Conservation (phyloP, 768 basidiomycete genomes). For the Suillus bovinus region DNA sequence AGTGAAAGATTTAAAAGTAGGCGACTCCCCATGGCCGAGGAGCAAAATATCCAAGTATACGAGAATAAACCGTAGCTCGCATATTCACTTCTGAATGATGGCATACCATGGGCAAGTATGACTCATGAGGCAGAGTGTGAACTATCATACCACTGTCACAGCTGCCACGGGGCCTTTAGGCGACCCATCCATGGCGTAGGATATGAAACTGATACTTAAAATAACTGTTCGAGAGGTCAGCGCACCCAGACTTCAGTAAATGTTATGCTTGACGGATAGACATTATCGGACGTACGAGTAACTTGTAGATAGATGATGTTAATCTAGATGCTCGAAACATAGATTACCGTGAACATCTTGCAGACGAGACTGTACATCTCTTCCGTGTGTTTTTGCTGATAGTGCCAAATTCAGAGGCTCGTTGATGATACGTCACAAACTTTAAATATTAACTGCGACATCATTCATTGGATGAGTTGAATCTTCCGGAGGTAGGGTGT, state of each 20-base stretch:
- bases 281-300: not conserved
- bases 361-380: not conserved
- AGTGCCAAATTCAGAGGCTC: not conserved
- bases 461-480: not conserved
- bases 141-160: not conserved
- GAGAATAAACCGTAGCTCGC: too few relatives aligned
- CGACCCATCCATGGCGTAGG: not conserved
- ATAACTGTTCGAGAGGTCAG: not conserved
- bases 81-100: too few relatives aligned
- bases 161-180: too few relatives aligned
- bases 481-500: not conserved
- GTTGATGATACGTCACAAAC: not conserved
- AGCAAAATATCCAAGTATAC: too few relatives aligned
- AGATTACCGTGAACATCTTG: not conserved
- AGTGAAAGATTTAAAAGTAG: not conserved
- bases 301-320: not conserved
- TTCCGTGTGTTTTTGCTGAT: not conserved
- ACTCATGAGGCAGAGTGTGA: not conserved
- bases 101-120: not conserved
- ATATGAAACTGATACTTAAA: not conserved
- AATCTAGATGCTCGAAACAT: not conserved
- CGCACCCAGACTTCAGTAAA: not conserved
- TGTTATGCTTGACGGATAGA: not conserved
- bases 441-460: not conserved
- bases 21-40: not conserved